Evolutionary conservation across 768 basidiomycete species (phyloP), one percentile per base, ranked within the genome.

Genomic region (Chalciporus sphaerocephalus): DNA sequence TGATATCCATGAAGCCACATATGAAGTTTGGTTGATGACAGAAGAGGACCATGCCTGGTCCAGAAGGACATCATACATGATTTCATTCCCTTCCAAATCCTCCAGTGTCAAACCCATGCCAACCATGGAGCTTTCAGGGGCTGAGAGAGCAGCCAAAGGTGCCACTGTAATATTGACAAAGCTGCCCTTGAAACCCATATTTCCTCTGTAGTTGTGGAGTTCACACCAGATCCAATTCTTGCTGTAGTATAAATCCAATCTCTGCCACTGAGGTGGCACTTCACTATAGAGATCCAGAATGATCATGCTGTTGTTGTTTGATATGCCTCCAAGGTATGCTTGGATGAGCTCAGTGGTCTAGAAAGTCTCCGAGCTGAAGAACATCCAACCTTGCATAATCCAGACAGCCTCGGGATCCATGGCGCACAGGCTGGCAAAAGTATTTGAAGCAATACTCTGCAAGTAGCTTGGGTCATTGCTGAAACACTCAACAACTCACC

Each of bases 341-440:
- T 63, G 56, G 38, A 72, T 59, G 41, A 64, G 69, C 2, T 71
- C 71, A 25, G 62, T 38, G 16, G 67, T 71, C 71, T 71, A 73
- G 55, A 71, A 73, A 1, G 59, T 28, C 21, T 58, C 54, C 36
- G 55, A 57, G 35, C 56, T 58, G 48, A 65, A 70, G 56, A 72
- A 71, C 41, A 72, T 51, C 71, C 71, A 73, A 15, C 69, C 71
- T 30, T 73, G 71, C 65, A 72, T 65, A 46, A 73, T 57, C 71
- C 70, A 72, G 10, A 65, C 40, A 6, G 71, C 70, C 28, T 70
- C 58, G 2, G 71, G 64, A 35, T 73, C 71, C 9, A 67, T 67
- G 3, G 62, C 66, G 3, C 64, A 66, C 22, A 73, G 53, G 45
- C 67, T 66, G 4, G 64, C 57, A 35, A 69, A 64, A 11, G 69